These are phyloP conservation scores for Eucalyptus curtisii DNA, from an alignment of 345 rosid species.

Conservation along the genomic window DNA sequence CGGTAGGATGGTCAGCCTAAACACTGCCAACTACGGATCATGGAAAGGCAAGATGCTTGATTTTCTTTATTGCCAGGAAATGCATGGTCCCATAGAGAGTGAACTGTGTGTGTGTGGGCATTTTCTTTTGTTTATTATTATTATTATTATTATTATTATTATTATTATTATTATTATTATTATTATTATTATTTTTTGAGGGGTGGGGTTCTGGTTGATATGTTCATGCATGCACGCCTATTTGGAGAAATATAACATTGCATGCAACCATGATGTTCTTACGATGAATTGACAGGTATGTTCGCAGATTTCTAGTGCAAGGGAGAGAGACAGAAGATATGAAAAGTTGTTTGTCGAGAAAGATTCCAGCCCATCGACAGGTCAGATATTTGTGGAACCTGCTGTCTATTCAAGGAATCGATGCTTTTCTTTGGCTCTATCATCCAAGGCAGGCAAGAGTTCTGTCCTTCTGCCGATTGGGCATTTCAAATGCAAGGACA, in stretches of 20 bases:
- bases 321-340: conserved; percentile 36
- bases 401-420: conserved; percentile 91
- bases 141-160: no score
- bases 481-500: conserved; percentile 63
- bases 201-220: background rate
- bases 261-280: background rate
- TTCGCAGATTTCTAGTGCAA: conserved; percentile 36
- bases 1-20: no score
- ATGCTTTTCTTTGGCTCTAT: conserved; percentile 78
- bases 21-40: no score
- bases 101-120: no score
- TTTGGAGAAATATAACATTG: background rate
- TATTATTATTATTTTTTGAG: no score
- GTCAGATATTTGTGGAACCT: conserved; percentile 69
- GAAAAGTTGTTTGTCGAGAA: conserved; percentile 45
- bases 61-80: no score
- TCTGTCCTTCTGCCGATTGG: conserved; percentile 63
- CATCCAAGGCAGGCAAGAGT: conserved; percentile 85
- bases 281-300: conserved; percentile 45
- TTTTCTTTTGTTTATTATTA: no score
- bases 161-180: no score
- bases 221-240: background rate
- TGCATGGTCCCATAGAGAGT: no score
- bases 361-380: conserved; percentile 31
- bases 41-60: no score